Percentiles rank a stretch among this genome's conserved stretches.
Conservation (phyloP, 2,329 filamentous ascomycete species). For the Zasmidium citrigriseum region DNA sequence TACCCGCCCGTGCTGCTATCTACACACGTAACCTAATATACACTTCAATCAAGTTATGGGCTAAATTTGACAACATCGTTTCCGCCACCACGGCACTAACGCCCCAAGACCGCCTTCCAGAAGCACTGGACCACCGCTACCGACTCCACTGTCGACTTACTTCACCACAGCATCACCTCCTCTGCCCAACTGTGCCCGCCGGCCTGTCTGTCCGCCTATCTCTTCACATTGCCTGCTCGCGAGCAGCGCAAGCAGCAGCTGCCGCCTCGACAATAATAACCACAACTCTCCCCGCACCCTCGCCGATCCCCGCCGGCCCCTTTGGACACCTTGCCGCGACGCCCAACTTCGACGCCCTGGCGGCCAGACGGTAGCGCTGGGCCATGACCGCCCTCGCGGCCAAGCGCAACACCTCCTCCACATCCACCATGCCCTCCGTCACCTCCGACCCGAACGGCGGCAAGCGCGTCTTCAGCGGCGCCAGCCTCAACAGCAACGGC, state of each 20-base stretch:
- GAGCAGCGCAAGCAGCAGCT: neutral
- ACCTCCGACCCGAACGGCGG: constrained; percentile 18
- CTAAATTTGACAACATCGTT: too few species aligned
- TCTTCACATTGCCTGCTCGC: neutral
- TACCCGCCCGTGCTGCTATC: too few species aligned
- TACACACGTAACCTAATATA: neutral
- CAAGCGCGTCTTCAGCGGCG: constrained; percentile 52
- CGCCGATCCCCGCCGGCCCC: neutral
- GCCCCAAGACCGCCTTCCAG: neutral
- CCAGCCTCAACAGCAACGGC: constrained; percentile 46
- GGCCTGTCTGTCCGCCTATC: neutral
- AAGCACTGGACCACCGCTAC: neutral
- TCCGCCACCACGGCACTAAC: neutral
- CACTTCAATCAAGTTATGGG: too few species aligned
- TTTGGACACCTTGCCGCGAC: neutral
- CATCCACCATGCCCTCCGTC: constrained; percentile 27
- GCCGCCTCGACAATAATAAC: too few species aligned
- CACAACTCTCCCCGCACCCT: neutral
- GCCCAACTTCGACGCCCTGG: neutral
- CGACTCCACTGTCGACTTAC: too few species aligned
- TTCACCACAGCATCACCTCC: neutral
- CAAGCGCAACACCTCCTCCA: constrained; percentile 9
- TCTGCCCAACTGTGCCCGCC: neutral
- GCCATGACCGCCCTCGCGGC: constrained; percentile 4
- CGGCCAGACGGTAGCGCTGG: neutral